A percentile compares a stretch with the other conserved stretches of the same genome.
phyloP scores from a whole-genome alignment of 352 stramenopile genomes.

The Pythium biforme region DNA sequence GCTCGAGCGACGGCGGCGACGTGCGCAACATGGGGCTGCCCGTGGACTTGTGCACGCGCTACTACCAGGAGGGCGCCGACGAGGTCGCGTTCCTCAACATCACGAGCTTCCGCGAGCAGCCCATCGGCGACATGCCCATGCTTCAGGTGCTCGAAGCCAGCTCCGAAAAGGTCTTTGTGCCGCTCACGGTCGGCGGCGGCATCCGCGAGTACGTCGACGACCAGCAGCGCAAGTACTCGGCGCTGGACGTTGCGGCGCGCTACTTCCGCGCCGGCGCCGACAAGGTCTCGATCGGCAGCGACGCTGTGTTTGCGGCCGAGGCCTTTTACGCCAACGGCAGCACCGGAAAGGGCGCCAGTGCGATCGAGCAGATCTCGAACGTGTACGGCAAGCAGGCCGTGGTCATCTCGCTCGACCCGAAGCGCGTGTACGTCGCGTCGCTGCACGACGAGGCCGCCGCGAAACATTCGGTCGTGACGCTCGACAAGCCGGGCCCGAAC shows the following conservation, averaged over 20 bases:
- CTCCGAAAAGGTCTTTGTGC: slow-evolving; percentile 96
- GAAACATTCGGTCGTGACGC: slow-evolving; percentile 64
- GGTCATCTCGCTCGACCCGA: slow-evolving; percentile 97
- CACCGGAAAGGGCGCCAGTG: slow-evolving; percentile 78
- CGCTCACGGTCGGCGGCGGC: slow-evolving; percentile 96
- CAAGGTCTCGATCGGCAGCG: slow-evolving; percentile 97
- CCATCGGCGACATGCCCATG: slow-evolving; percentile 97
- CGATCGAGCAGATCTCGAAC: slow-evolving; percentile 96
- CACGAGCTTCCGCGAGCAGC: slow-evolving; percentile 96
- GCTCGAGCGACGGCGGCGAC: slow-evolving; percentile 55
- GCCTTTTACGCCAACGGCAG: slow-evolving; percentile 75
- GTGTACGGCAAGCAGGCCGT: slow-evolving; percentile 98
- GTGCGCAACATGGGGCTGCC: slow-evolving; percentile 98
- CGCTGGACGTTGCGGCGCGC: slow-evolving; percentile 93
- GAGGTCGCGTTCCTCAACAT: slow-evolving; percentile 99
- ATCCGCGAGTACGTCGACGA: slow-evolving; percentile 96
- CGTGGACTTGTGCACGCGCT: slow-evolving; percentile 92
- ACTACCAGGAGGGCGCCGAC: slow-evolving; percentile 96
- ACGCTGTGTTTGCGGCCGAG: slow-evolving; percentile 95
- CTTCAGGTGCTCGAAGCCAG: slow-evolving; percentile 94
- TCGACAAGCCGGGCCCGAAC: slow-evolving; percentile 86
- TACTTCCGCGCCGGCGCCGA: slow-evolving; percentile 99
- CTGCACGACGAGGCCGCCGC: slow-evolving; percentile 65
- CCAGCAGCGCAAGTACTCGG: slow-evolving; percentile 82
- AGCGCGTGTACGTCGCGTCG: slow-evolving; percentile 82